phyloP scores from a whole-genome alignment of 148 eudicot genomes.

The Silene latifolia region DNA sequence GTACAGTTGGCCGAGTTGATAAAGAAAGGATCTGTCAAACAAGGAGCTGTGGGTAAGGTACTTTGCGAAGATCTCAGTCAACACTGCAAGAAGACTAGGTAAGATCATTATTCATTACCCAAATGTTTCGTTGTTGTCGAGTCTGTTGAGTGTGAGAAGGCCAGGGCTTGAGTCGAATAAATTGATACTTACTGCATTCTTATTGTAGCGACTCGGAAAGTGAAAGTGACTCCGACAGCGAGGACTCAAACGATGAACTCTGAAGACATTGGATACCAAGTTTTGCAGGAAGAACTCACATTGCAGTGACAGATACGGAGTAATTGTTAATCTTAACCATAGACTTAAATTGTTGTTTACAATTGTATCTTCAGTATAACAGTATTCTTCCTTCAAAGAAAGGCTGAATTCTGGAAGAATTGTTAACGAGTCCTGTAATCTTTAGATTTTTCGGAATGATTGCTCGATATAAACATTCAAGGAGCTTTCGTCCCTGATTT shows the following conservation, averaged over 20 bases:
- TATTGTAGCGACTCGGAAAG: constrained; percentile 28
- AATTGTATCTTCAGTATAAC: background rate
- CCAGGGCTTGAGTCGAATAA: background rate
- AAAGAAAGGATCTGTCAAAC: constrained; percentile 68
- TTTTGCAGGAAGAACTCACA: constrained; percentile 4
- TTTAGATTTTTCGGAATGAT: background rate
- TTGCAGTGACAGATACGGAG: background rate
- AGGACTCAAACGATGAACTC: constrained; percentile 44
- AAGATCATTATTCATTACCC: no score
- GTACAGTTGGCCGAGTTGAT: constrained; percentile 77
- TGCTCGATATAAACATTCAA: no score
- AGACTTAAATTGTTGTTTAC: background rate
- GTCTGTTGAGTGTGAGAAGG: no score
- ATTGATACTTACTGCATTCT: background rate
- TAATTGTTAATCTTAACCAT: background rate
- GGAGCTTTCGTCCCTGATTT: background rate
- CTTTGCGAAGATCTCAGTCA: constrained; percentile 74
- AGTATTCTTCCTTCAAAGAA: background rate
- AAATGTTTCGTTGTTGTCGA: no score
- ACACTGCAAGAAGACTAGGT: constrained; percentile 72
- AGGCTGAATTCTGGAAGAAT: background rate
- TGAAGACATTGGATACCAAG: constrained; percentile 24
- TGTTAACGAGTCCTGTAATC: background rate
- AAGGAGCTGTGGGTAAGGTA: constrained; percentile 72
- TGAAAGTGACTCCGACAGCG: constrained; percentile 29